Conservation (phyloP, 257 asterid genomes). For the Perilla frutescens region DNA sequence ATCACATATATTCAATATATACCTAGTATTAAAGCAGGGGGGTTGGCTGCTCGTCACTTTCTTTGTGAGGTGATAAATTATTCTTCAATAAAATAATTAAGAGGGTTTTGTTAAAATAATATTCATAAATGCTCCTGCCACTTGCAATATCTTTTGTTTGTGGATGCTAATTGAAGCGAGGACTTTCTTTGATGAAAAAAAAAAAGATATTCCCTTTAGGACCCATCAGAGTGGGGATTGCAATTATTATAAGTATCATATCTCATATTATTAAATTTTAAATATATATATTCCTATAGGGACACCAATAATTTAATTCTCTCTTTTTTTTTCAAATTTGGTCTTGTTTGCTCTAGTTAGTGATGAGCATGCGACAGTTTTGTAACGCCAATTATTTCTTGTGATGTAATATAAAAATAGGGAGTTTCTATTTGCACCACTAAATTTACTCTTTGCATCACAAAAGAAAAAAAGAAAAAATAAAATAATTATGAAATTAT, state of each 20-base stretch:
- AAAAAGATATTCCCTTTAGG: slow-evolving; percentile 19
- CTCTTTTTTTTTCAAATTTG: background rate
- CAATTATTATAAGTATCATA: slow-evolving; percentile 37
- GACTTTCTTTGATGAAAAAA: slow-evolving; percentile 33
- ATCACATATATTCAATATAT: no score
- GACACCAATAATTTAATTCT: background rate
- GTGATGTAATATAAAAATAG: background rate
- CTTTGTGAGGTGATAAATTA: slow-evolving; percentile 33
- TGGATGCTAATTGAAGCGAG: slow-evolving; percentile 35
- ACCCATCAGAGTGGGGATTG: slow-evolving; percentile 30
- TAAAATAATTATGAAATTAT: no score
- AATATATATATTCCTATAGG: slow-evolving; percentile 20
- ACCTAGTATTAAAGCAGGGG: background rate
- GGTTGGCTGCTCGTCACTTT: slow-evolving; percentile 49
- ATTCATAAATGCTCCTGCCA: slow-evolving; percentile 28
- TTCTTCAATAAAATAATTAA: slow-evolving; percentile 25
- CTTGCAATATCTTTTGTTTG: slow-evolving; percentile 27
- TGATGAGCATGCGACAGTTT: background rate
- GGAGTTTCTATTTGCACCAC: no score
- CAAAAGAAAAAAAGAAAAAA: no score
- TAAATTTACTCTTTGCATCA: no score
- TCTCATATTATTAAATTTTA: background rate
- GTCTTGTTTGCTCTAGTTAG: background rate
- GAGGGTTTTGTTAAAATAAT: slow-evolving; percentile 24
- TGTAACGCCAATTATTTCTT: slow-evolving; percentile 11